These are phyloP conservation scores for Brassica balearica DNA, from an alignment of 441 rosid species.

Conservation along the genomic window DNA sequence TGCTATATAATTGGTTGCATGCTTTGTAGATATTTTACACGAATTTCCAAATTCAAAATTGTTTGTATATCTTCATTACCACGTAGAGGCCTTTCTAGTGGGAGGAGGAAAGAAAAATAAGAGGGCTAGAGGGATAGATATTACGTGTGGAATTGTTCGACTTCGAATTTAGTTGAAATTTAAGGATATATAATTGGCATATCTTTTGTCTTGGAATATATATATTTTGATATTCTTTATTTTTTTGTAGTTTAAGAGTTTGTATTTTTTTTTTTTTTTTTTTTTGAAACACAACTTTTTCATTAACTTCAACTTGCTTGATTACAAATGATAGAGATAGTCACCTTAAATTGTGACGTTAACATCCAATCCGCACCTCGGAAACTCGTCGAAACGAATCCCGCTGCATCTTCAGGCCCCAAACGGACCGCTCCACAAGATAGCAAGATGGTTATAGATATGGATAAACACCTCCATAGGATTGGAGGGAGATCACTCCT, in stretches of 20 bases:
- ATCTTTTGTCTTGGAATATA: background rate
- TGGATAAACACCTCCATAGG: too few relatives aligned
- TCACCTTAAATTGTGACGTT: too few relatives aligned
- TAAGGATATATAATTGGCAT: slow-evolving; percentile 23
- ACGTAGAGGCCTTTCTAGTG: slow-evolving; percentile 2
- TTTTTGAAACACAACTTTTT: too few relatives aligned
- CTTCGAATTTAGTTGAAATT: slow-evolving; percentile 34
- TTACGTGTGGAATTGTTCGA: slow-evolving; percentile 42
- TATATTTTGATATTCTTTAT: background rate
- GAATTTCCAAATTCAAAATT: background rate
- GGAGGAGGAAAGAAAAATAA: slow-evolving; percentile 2
- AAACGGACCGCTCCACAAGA: too few relatives aligned
- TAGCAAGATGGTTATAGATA: too few relatives aligned
- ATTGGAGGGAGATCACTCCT: too few relatives aligned
- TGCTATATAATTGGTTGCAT: slow-evolving; percentile 29
- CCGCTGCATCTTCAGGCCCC: too few relatives aligned
- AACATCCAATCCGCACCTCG: too few relatives aligned
- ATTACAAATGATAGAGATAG: too few relatives aligned
- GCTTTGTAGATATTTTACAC: background rate
- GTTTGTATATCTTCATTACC: slow-evolving; percentile 6
- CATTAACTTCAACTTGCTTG: too few relatives aligned
- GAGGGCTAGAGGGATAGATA: slow-evolving; percentile 22
- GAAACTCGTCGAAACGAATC: too few relatives aligned
- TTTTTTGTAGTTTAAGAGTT: background rate
- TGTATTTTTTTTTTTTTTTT: too few relatives aligned